Evolutionary conservation across 768 basidiomycete genomes (phyloP), one percentile per base, ranked within the genome.

Genomic region (Hydnum rufescens): DNA sequence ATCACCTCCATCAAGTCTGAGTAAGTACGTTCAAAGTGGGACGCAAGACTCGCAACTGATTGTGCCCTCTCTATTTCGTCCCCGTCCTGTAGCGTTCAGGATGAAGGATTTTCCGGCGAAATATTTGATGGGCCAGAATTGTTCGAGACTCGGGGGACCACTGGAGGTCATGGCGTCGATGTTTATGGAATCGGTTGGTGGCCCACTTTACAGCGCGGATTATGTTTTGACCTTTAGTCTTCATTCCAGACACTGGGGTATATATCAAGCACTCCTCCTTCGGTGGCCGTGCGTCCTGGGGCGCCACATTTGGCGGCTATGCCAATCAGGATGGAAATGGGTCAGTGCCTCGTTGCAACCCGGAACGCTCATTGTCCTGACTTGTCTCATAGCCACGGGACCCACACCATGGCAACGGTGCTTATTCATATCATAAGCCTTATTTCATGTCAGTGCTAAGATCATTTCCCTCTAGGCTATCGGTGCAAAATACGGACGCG

Each of bases 161-260:
- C 61, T 29, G 67, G 62, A 5, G 67, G 67, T 25, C 36, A 53
- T 23, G 67, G 65, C n/a, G 68, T 67, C 30, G 67, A 68, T 57
- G 64, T 73, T 55, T 71, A 70, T 55, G 56, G 71, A 50, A 59
- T 72, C n/a, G n/a, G n/a, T n/a, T n/a, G n/a, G n/a, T 52, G 71
- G 68, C n/a, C 67, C 29, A 42, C 60, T 54, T 3, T 36, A 13
- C 22, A 13, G 52, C 3, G 28, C 18, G 32, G 13, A 25, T 3
- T 32, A 8, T 6, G 5, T 8, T 52, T 4, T 29, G n/a, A 29
- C 25, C 36, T 53, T 13, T 16, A 32, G 22, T 51, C 48, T 56
- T 36, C n/a, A n/a, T 36, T 25, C 4, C n/a, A 49, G 53, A 54
- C 34, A 57, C 56, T 6, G 63, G 63, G 19, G 60, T 63, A 36